These are phyloP conservation scores for Trifolium subterraneum DNA, from an alignment of 306 rosid genomes.

Conservation along the genomic window DNA sequence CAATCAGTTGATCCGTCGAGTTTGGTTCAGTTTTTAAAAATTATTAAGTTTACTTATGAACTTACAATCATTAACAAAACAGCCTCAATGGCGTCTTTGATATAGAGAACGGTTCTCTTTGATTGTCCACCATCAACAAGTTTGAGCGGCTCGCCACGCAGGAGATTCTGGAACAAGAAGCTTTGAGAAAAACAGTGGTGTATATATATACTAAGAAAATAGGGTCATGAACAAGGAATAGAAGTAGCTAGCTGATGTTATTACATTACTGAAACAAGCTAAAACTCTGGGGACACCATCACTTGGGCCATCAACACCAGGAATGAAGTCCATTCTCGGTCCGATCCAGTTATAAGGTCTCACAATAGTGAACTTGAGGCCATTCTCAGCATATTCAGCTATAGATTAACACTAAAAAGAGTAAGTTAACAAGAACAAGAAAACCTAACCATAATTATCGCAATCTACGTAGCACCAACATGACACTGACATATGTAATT, in stretches of 20 bases:
- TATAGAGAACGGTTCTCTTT: slow-evolving; percentile 75
- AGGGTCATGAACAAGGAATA: slow-evolving; percentile 20
- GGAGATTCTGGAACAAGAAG: slow-evolving; percentile 71
- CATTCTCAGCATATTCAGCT: slow-evolving; percentile 90
- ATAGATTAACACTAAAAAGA: slow-evolving; percentile 37
- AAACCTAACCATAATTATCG: slow-evolving; percentile 14
- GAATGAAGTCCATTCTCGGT: slow-evolving; percentile 96
- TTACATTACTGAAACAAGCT: slow-evolving; percentile 87
- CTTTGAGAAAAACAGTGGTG: slow-evolving; percentile 35
- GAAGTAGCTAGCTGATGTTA: slow-evolving; percentile 33
- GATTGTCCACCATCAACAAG: slow-evolving; percentile 88
- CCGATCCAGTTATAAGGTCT: slow-evolving; percentile 93
- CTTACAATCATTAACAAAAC: slow-evolving; percentile 86
- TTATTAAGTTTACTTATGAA: background rate
- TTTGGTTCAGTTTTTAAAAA: background rate
- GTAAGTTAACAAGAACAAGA: slow-evolving; percentile 15
- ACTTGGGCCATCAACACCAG: slow-evolving; percentile 88
- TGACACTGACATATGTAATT: background rate
- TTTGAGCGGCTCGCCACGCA: slow-evolving; percentile 85
- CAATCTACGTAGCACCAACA: background rate
- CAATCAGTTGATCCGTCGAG: background rate
- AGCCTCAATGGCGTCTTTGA: slow-evolving; percentile 89
- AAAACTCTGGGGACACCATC: slow-evolving; percentile 92
- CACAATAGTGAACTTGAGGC: slow-evolving; percentile 76
- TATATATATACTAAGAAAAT: background rate